phyloP scores from a whole-genome alignment of 1,139 yeast genomes.

The Blastobotrys serpentis region DNA sequence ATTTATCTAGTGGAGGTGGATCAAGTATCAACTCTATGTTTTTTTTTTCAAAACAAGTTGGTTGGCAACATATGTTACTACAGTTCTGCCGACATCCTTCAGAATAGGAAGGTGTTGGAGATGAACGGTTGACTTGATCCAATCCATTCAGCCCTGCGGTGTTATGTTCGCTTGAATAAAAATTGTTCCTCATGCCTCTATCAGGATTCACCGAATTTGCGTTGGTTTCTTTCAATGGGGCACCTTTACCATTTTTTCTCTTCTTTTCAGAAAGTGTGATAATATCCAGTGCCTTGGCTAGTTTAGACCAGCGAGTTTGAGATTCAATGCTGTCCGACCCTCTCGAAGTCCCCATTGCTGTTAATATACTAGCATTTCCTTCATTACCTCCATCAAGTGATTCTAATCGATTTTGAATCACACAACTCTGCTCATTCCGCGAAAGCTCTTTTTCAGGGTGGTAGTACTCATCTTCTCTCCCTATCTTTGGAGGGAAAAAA shows the following conservation, averaged over 20 bases:
- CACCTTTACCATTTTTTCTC: not conserved
- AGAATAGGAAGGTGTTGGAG: too few relatives aligned
- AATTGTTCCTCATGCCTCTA: too few relatives aligned
- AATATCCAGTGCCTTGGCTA: not conserved
- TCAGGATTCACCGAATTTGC: too few relatives aligned
- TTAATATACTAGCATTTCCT: not conserved
- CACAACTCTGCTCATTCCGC: not conserved
- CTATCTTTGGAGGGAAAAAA: not conserved
- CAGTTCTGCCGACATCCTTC: too few relatives aligned
- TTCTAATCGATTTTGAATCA: not conserved
- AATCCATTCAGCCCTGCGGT: too few relatives aligned
- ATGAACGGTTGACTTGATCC: too few relatives aligned
- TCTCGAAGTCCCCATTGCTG: not conserved
- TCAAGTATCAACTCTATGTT: too few relatives aligned
- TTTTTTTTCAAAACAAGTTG: too few relatives aligned
- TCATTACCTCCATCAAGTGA: slow-evolving; percentile 4
- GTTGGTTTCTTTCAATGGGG: slow-evolving; percentile 3
- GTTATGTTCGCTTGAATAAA: not conserved
- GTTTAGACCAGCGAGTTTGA: not conserved
- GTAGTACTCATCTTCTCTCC: not conserved
- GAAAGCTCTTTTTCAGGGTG: not conserved
- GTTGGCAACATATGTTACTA: too few relatives aligned
- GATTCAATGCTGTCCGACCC: not conserved
- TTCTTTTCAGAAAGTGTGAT: not conserved
- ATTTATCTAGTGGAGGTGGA: too few relatives aligned